phyloP scores from a whole-genome alignment of 768 basidiomycete species.

The Collybia nuda region DNA sequence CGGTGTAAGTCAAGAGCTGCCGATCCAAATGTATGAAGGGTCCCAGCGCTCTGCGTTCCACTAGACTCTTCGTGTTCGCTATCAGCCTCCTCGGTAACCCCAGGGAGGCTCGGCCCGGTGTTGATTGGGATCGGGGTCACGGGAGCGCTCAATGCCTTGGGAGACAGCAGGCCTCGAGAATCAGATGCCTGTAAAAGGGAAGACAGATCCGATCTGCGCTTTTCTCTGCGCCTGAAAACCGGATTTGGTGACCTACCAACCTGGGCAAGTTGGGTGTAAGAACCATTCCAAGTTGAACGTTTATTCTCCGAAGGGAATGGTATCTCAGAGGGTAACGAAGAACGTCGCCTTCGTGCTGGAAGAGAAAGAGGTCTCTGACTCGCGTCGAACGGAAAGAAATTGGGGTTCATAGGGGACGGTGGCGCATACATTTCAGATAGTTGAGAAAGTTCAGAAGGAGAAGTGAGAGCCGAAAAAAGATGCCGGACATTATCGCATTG shows the following conservation, averaged over 20 bases:
- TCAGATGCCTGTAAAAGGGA: conserved; percentile 35
- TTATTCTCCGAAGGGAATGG: conserved; percentile 37
- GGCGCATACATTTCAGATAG: conserved; percentile 90
- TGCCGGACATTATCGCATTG: conserved; percentile 84
- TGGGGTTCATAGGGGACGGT: conserved; percentile 51
- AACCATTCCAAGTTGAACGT: conserved; percentile 76
- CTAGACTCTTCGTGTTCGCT: conserved; percentile 14
- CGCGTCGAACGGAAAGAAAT: conserved; percentile 24
- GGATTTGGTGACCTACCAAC: conserved; percentile 46
- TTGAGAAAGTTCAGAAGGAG: conserved; percentile 69
- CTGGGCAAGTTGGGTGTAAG: conserved; percentile 50
- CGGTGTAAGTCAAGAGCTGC: conserved; percentile 64
- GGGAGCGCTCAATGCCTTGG: conserved; percentile 39
- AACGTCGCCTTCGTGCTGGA: conserved; percentile 28
- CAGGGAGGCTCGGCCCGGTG: conserved; percentile 7
- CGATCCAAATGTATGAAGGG: conserved; percentile 48
- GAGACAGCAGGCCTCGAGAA: conserved; percentile 3
- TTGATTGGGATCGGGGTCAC: conserved; percentile 16
- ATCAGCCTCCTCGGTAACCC: conserved; percentile 30
- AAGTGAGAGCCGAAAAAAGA: conserved; percentile 74
- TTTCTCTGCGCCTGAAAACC: conserved; percentile 44
- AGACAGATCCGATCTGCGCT: conserved; percentile 55
- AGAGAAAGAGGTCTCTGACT: conserved; percentile 45
- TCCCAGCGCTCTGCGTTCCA: conserved; percentile 14
- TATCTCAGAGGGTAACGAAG: conserved; percentile 21